Percentiles rank a stretch among this genome's conserved stretches.
These are phyloP conservation scores for Lipomyces sp. DNA, from an alignment of 805 yeast species.

Conservation along the genomic window DNA sequence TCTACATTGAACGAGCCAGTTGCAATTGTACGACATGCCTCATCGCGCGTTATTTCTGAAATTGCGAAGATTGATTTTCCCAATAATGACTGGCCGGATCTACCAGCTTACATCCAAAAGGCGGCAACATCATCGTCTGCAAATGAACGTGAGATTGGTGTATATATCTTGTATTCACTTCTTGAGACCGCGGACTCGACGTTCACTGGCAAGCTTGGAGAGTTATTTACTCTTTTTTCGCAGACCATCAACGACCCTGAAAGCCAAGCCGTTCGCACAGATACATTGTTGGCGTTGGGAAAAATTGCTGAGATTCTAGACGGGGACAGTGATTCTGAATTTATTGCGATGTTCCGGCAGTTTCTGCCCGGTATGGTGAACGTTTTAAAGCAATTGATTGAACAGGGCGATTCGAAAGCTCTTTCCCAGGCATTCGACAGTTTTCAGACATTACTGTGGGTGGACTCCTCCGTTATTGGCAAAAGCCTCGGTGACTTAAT, in stretches of 20 bases:
- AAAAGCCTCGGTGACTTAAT: constrained; percentile 66
- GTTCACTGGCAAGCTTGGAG: constrained; percentile 56
- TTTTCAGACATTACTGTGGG: constrained; percentile 70
- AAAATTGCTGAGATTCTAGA: constrained; percentile 47
- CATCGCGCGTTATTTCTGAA: constrained; percentile 84
- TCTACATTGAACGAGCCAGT: constrained; percentile 63
- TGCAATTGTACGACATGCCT: constrained; percentile 75
- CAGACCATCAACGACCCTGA: constrained; percentile 58
- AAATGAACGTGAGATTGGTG: constrained; percentile 72
- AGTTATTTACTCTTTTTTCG: constrained; percentile 68
- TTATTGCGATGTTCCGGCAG: constrained; percentile 52
- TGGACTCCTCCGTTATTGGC: constrained; percentile 77
- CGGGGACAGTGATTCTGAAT: constrained; percentile 51
- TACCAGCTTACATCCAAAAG: constrained; percentile 66
- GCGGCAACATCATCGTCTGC: constrained; percentile 60
- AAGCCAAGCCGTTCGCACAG: constrained; percentile 72
- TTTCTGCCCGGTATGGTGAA: constrained; percentile 77
- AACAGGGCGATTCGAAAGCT: constrained; percentile 65
- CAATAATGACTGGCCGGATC: constrained; percentile 65
- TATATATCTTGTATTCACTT: constrained; percentile 71
- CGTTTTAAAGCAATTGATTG: constrained; percentile 71
- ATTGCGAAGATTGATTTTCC: constrained; percentile 76
- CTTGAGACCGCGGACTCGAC: constrained; percentile 65
- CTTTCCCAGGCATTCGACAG: constrained; percentile 78
- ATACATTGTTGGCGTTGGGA: constrained; percentile 77